These are phyloP conservation scores for Symbiodinium natans DNA, from an alignment of 73 alveolate genomes.

Conservation along the genomic window DNA sequence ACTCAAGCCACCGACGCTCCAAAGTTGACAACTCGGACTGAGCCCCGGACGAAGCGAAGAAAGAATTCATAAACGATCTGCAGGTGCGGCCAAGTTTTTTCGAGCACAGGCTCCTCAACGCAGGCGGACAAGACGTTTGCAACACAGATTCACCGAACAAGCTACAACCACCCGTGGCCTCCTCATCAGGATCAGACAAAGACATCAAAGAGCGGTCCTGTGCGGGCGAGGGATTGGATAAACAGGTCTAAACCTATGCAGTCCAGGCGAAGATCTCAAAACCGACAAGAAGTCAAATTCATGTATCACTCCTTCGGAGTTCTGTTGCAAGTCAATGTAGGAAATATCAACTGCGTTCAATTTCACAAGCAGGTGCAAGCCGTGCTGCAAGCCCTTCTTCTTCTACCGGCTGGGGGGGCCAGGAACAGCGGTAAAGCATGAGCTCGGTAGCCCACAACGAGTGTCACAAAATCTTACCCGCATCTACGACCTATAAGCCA, in stretches of 20 bases:
- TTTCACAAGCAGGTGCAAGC: not conserved
- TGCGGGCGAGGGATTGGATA: not conserved
- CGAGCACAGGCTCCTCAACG: constrained; percentile 94
- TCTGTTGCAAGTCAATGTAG: not conserved
- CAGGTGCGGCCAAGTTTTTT: constrained; percentile 97
- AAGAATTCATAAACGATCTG: constrained; percentile 96
- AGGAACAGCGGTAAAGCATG: no score
- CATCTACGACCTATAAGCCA: no score
- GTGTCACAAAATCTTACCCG: no score
- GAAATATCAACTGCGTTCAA: not conserved
- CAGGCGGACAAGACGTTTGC: not conserved
- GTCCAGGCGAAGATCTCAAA: not conserved
- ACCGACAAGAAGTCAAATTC: not conserved
- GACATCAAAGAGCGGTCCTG: constrained; percentile 76
- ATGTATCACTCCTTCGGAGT: not conserved
- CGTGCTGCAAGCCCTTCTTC: no score
- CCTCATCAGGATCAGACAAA: constrained; percentile 77
- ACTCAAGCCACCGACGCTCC: not conserved
- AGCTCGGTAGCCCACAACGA: no score
- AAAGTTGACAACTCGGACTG: not conserved
- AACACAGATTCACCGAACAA: not conserved
- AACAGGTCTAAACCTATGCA: not conserved
- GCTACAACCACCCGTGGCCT: not conserved
- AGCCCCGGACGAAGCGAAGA: constrained; percentile 94
- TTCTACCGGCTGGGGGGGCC: no score